phyloP scores from a whole-genome alignment of 1,284 basidiomycete genomes.

The Malassezia furfur region DNA sequence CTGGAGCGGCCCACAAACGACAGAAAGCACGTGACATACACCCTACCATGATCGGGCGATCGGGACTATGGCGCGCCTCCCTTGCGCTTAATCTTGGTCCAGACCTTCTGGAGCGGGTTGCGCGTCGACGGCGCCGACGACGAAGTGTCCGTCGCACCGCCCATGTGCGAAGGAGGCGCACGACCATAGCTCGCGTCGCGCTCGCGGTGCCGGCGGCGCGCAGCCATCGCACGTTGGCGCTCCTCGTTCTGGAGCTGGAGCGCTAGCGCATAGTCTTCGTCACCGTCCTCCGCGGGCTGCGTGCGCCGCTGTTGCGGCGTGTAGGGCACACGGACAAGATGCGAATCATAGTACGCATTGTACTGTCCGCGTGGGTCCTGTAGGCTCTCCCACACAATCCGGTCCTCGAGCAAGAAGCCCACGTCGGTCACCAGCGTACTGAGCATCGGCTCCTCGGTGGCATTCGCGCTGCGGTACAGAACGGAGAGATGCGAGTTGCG shows the following conservation, averaged over 20 bases:
- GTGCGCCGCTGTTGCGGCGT: background rate
- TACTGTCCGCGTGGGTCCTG: constrained; percentile 70
- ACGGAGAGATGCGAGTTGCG: constrained; percentile 80
- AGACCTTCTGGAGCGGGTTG: constrained; percentile 2
- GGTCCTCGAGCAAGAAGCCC: constrained; percentile 64
- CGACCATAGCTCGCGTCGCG: background rate
- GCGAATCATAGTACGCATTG: constrained; percentile 7
- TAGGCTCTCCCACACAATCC: constrained; percentile 74
- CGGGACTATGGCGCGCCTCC: too few species aligned
- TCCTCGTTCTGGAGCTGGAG: constrained; percentile 14
- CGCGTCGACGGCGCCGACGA: background rate
- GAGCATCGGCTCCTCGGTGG: constrained; percentile 46
- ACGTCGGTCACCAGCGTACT: constrained; percentile 75
- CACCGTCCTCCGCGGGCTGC: background rate
- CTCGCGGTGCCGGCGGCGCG: constrained; percentile 1
- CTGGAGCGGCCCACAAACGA: background rate
- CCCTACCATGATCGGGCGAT: background rate
- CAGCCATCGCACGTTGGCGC: constrained; percentile 13
- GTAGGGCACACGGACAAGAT: constrained; percentile 5
- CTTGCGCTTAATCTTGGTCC: constrained; percentile 5
- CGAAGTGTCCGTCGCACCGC: background rate
- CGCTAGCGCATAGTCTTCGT: constrained; percentile 13
- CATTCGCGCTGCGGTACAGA: constrained; percentile 54
- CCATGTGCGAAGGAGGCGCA: background rate
- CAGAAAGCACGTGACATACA: background rate